Percentiles rank a stretch among this genome's conserved stretches.
phyloP scores from a whole-genome alignment of 2,329 filamentous ascomycete genomes.

The Arthrobotrys musiformis region DNA sequence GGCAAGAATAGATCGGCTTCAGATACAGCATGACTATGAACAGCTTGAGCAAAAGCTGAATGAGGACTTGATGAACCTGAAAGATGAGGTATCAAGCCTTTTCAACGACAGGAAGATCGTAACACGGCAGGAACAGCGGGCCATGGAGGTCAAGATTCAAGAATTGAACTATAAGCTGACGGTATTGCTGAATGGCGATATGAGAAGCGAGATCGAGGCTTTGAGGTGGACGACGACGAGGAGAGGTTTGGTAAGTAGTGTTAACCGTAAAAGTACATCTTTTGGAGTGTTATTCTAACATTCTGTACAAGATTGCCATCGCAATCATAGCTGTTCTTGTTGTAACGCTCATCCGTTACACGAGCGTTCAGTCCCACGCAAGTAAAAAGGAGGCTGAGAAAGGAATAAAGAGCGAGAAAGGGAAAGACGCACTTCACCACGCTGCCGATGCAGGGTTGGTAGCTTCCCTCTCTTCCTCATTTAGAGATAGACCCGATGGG shows the following conservation, averaged over 20 bases:
- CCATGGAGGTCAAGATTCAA: slow-evolving; percentile 81
- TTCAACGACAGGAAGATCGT: slow-evolving; percentile 97
- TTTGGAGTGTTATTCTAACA: slow-evolving; percentile 13
- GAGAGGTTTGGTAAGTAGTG: slow-evolving; percentile 67
- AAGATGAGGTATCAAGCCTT: slow-evolving; percentile 92
- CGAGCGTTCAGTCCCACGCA: slow-evolving; percentile 47
- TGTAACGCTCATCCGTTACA: slow-evolving; percentile 52
- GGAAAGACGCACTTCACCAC: slow-evolving; percentile 30
- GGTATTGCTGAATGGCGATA: slow-evolving; percentile 86
- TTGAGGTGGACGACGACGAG: slow-evolving; percentile 84
- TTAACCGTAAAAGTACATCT: neutral
- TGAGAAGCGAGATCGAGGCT: slow-evolving; percentile 89
- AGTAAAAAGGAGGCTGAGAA: slow-evolving; percentile 43
- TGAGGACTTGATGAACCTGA: slow-evolving; percentile 82
- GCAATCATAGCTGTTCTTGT: slow-evolving; percentile 49
- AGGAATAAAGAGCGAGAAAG: slow-evolving; percentile 12
- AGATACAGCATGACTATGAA: slow-evolving; percentile 94
- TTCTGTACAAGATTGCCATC: slow-evolving; percentile 48
- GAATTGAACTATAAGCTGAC: slow-evolving; percentile 97
- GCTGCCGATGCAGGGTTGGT: slow-evolving; percentile 44
- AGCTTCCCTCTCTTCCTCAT: slow-evolving; percentile 30
- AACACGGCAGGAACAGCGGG: slow-evolving; percentile 86
- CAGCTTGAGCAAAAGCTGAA: slow-evolving; percentile 85
- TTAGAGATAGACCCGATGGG: slow-evolving; percentile 14
- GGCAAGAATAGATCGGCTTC: slow-evolving; percentile 82